These are phyloP conservation scores for Phytopythium vexans DNA, from an alignment of 352 stramenopile species.

Conservation along the genomic window DNA sequence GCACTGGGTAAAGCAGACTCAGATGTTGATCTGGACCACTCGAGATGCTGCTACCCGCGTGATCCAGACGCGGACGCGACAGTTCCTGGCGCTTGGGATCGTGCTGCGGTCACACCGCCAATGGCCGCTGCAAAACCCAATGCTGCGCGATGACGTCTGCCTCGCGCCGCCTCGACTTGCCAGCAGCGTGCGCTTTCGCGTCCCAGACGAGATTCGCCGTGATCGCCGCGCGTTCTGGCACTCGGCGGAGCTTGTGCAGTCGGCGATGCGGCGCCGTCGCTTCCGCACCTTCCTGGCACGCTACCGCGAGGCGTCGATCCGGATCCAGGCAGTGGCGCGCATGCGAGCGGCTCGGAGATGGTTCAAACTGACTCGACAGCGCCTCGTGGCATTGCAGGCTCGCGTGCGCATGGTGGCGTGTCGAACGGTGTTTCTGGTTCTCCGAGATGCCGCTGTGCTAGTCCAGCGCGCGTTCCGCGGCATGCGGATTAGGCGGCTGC, in stretches of 20 bases:
- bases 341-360: constrained; percentile 34
- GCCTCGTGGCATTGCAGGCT: constrained; percentile 59
- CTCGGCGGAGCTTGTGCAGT: constrained; percentile 53
- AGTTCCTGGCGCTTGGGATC: constrained; percentile 26
- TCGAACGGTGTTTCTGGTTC: constrained; percentile 31
- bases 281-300: constrained; percentile 47
- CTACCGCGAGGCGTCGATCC: constrained; percentile 50
- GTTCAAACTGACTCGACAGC: constrained; percentile 26
- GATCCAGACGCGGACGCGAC: constrained; percentile 55
- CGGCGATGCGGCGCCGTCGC: constrained; percentile 44
- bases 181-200: constrained; percentile 32
- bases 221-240: constrained; percentile 59
- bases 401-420: constrained; percentile 45
- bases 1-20: constrained; percentile 54
- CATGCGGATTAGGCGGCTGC: constrained; percentile 43
- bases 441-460: constrained; percentile 42
- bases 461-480: constrained; percentile 60
- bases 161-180: constrained; percentile 25
- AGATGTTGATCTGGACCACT: constrained; percentile 53
- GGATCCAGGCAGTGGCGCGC: constrained; percentile 57
- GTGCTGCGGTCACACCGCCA: constrained; percentile 42
- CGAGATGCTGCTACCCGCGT: constrained; percentile 44
- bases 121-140: constrained; percentile 4
- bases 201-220: constrained; percentile 49
- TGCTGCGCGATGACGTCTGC: constrained; percentile 51